These are phyloP conservation scores for Candida saitoana DNA, from an alignment of 805 yeast genomes.

Conservation along the genomic window DNA sequence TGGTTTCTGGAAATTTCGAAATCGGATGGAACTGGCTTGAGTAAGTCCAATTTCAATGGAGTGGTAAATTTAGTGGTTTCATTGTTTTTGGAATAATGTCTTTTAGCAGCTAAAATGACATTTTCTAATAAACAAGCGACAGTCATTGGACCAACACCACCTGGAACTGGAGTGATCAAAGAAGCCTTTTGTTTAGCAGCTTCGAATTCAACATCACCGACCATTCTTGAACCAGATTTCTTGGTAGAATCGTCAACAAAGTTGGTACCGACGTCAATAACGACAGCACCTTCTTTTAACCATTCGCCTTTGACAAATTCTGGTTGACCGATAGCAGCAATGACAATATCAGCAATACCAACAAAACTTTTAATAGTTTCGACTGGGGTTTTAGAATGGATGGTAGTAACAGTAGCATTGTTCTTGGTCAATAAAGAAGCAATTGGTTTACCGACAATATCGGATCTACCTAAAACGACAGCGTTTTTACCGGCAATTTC, in stretches of 20 bases:
- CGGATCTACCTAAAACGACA: conserved; percentile 92
- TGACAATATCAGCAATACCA: conserved; percentile 75
- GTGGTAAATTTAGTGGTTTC: conserved; percentile 37
- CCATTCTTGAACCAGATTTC: conserved; percentile 76
- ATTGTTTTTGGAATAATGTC: conserved; percentile 46
- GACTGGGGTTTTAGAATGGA: conserved; percentile 71
- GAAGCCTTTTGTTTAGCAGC: conserved; percentile 60
- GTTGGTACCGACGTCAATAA: conserved; percentile 94
- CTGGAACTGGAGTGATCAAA: conserved; percentile 92
- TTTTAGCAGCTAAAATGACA: conserved; percentile 74
- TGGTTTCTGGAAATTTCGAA: conserved; percentile 86
- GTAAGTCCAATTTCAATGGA: conserved; percentile 51
- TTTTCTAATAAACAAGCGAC: conserved; percentile 92
- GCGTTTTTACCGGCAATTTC: conserved; percentile 74
- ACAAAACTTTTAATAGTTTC: conserved; percentile 53
- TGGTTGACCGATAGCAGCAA: conserved; percentile 89
- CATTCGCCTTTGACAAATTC: conserved; percentile 82
- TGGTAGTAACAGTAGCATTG: conserved; percentile 79
- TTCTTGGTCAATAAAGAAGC: conserved; percentile 73
- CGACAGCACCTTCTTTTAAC: conserved; percentile 79
- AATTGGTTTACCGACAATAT: conserved; percentile 93
- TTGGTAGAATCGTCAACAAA: conserved; percentile 71
- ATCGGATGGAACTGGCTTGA: conserved; percentile 81
- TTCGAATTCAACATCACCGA: conserved; percentile 91
- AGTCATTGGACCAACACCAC: conserved; percentile 99